Evolutionary conservation across 306 rosid genomes (phyloP).

Genomic region (Rubus idaeus): DNA sequence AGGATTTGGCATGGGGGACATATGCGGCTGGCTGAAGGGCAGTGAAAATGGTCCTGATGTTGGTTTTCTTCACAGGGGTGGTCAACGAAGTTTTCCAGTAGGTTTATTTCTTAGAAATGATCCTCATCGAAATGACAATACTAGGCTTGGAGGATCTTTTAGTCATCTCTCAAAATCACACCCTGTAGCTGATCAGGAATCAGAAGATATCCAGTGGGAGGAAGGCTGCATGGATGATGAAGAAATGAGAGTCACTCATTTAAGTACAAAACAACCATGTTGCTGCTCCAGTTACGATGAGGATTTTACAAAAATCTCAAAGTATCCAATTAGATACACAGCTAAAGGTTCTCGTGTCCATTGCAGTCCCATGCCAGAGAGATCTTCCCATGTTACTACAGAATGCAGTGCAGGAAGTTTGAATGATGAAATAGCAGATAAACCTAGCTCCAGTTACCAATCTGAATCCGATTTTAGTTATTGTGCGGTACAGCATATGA

Average conservation of each 20-base stretch:
- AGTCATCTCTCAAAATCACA: conserved; percentile 69
- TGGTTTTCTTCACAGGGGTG: conserved; percentile 98
- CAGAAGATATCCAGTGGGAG: conserved; percentile 77
- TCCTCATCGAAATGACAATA: conserved; percentile 63
- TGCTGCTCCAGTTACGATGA: conserved; percentile 83
- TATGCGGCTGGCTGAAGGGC: conserved; percentile 79
- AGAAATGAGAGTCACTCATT: conserved; percentile 79
- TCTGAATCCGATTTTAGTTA: conserved; percentile 77
- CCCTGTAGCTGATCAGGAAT: conserved; percentile 56
- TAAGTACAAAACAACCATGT: conserved; percentile 79
- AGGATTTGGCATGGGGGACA: conserved; percentile 78
- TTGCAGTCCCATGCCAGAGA: conserved; percentile 68
- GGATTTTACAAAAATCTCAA: conserved; percentile 63
- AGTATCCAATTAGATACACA: conserved; percentile 57
- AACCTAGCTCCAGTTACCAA: conserved; percentile 87
- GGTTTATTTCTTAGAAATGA: conserved; percentile 65
- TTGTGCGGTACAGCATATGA: conserved; percentile 48
- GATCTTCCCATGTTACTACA: conserved; percentile 76
- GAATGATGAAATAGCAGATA: conserved; percentile 80
- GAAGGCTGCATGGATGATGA: conserved; percentile 95
- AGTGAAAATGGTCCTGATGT: conserved; percentile 55
- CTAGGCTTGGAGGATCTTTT: conserved; percentile 95
- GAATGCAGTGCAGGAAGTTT: conserved; percentile 85
- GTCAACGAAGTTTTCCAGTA: conserved; percentile 77
- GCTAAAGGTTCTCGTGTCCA: conserved; percentile 70